Evolutionary conservation across 257 asterid species (phyloP).

Genomic region (Nicotiana paniculata): DNA sequence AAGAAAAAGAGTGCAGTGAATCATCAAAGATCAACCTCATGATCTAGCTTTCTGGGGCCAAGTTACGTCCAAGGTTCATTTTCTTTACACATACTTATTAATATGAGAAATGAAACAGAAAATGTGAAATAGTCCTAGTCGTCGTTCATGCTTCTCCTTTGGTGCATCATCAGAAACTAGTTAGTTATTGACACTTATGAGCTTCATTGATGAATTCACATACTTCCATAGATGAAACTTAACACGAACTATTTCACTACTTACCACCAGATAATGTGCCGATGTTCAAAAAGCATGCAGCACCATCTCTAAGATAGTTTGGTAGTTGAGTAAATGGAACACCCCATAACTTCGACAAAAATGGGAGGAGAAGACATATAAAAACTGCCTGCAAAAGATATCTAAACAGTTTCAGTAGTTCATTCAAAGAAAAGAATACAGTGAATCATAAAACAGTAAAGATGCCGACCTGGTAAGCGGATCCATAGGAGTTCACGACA

Average conservation of each 20-base stretch:
- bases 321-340: slow-evolving; percentile 79
- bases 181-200: neutral
- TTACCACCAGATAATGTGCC: slow-evolving; percentile 41
- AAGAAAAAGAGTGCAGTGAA: neutral
- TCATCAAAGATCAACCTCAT: neutral
- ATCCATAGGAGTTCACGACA: slow-evolving; percentile 88
- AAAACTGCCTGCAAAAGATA: slow-evolving; percentile 60
- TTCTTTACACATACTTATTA: neutral
- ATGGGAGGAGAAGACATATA: slow-evolving; percentile 86
- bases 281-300: slow-evolving; percentile 89
- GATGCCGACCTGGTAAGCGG: slow-evolving; percentile 73
- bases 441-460: neutral
- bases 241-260: neutral
- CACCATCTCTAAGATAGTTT: slow-evolving; percentile 77
- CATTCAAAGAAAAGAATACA: slow-evolving; percentile 4
- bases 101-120: neutral
- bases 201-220: neutral
- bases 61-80: neutral
- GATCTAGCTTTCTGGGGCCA: neutral
- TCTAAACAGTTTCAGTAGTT: slow-evolving; percentile 23
- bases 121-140: neutral
- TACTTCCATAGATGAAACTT: neutral
- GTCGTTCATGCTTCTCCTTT: neutral
- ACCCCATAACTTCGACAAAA: slow-evolving; percentile 93
- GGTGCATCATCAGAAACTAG: neutral